phyloP scores from a whole-genome alignment of 1,139 yeast species.

The Yamadazyma blattariae region DNA sequence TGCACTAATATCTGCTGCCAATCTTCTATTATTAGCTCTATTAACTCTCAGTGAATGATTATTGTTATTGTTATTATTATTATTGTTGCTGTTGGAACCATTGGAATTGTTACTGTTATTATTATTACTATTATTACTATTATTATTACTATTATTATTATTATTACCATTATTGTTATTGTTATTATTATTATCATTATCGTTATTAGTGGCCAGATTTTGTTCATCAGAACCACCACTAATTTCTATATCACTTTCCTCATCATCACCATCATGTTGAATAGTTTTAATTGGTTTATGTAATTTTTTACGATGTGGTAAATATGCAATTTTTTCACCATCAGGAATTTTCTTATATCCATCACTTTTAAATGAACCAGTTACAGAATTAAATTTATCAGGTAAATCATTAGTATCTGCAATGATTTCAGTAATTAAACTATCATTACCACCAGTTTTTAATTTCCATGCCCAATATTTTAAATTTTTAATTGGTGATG shows the following conservation, averaged over 20 bases:
- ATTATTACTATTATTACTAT: constrained; percentile 4
- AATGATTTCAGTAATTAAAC: not conserved
- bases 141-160: constrained; percentile 4
- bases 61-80: constrained; percentile 10
- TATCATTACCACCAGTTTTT: constrained; percentile 12
- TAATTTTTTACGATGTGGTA: constrained; percentile 69
- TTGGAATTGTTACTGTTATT: not conserved
- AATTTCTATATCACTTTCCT: constrained; percentile 3
- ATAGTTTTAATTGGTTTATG: constrained; percentile 56
- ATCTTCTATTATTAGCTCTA: constrained; percentile 84
- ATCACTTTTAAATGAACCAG: constrained; percentile 70
- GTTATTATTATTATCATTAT: not conserved
- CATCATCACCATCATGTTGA: constrained; percentile 54
- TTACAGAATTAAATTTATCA: constrained; percentile 37
- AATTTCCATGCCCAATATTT: constrained; percentile 72
- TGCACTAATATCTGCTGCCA: constrained; percentile 87
- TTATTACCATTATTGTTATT: not conserved
- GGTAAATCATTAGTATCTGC: constrained; percentile 18
- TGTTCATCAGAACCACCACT: constrained; percentile 22
- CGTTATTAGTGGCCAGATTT: constrained; percentile 13
- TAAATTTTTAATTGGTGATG: constrained; percentile 31
- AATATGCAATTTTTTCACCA: constrained; percentile 65
- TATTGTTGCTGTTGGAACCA: constrained; percentile 38
- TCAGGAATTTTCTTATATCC: constrained; percentile 78
- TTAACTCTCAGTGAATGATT: constrained; percentile 77